Conservation (phyloP, 805 yeast genomes). For the Pachysolen tannophilus region DNA sequence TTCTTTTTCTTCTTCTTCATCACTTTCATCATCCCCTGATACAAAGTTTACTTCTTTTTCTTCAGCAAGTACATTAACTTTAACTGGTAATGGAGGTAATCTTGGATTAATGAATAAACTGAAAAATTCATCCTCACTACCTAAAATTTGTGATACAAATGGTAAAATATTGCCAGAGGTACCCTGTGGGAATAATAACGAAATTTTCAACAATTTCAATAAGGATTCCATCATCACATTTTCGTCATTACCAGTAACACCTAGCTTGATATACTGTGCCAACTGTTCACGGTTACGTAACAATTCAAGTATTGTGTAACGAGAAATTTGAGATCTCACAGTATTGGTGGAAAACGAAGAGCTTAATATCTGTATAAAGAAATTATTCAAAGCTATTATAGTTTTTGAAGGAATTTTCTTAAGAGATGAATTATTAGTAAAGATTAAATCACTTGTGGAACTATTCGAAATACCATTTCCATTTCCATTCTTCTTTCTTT, state of each 20-base stretch:
- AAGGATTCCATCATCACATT: slow-evolving; percentile 22
- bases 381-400: slow-evolving; percentile 26
- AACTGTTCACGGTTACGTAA: slow-evolving; percentile 20
- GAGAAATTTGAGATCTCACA: slow-evolving; percentile 50
- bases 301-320: slow-evolving; percentile 32
- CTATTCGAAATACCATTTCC: too few species aligned
- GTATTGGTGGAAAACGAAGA: slow-evolving; percentile 51
- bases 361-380: slow-evolving; percentile 41
- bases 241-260: slow-evolving; percentile 15
- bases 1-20: slow-evolving; percentile 13
- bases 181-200: slow-evolving; percentile 57
- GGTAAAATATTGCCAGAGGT: slow-evolving; percentile 65
- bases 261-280: slow-evolving; percentile 10
- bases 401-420: slow-evolving; percentile 31
- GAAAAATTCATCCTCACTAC: slow-evolving; percentile 37
- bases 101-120: slow-evolving; percentile 68
- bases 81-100: slow-evolving; percentile 41
- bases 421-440: slow-evolving; percentile 53
- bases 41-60: background rate
- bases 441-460: slow-evolving; percentile 59
- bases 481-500: slow-evolving; percentile 33
- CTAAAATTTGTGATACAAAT: slow-evolving; percentile 47
- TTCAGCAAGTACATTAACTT: slow-evolving; percentile 8
- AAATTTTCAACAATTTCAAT: slow-evolving; percentile 41
- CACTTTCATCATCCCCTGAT: slow-evolving; percentile 12